Conservation (phyloP, 2,329 filamentous ascomycete species). For the Trichophyton verrucosum region DNA sequence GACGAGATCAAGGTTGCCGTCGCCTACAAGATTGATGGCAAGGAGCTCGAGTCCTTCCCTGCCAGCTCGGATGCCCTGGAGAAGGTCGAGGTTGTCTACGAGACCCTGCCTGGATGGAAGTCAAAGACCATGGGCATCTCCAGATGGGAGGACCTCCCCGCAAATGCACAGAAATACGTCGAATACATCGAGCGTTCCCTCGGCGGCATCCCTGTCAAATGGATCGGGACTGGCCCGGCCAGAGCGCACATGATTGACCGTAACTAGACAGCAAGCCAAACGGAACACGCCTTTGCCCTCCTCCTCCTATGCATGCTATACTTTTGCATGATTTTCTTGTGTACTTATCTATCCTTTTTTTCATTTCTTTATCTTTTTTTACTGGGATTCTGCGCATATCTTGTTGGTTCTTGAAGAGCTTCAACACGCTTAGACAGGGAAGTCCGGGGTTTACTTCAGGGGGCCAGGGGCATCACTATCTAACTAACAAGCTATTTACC, state of each 20-base stretch:
- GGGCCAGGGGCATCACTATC: neutral
- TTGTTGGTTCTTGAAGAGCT: neutral
- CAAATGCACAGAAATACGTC: constrained; percentile 47
- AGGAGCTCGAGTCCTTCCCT: constrained; percentile 43
- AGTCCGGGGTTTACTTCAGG: neutral
- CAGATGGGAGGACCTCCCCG: constrained; percentile 45
- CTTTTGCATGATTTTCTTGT: neutral
- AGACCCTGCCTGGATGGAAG: constrained; percentile 51
- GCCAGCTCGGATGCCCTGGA: constrained; percentile 42
- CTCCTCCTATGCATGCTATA: neutral
- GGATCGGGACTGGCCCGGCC: constrained; percentile 51
- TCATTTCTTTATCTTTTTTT: neutral
- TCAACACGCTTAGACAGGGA: neutral
- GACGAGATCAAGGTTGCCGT: constrained; percentile 50
- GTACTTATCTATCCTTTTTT: neutral
- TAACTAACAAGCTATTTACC: neutral
- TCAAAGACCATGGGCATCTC: constrained; percentile 45
- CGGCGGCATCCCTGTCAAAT: constrained; percentile 46
- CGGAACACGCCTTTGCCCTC: neutral
- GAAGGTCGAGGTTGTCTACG: constrained; percentile 46
- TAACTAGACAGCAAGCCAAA: neutral
- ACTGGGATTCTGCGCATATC: neutral
- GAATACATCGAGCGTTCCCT: constrained; percentile 49
- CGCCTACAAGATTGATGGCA: constrained; percentile 43
- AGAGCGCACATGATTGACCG: constrained; percentile 51